Evolutionary conservation across 2,329 filamentous ascomycete species (phyloP), one percentile per base, ranked within the genome.

Genomic region (Phaeosphaeriaceae sp.): DNA sequence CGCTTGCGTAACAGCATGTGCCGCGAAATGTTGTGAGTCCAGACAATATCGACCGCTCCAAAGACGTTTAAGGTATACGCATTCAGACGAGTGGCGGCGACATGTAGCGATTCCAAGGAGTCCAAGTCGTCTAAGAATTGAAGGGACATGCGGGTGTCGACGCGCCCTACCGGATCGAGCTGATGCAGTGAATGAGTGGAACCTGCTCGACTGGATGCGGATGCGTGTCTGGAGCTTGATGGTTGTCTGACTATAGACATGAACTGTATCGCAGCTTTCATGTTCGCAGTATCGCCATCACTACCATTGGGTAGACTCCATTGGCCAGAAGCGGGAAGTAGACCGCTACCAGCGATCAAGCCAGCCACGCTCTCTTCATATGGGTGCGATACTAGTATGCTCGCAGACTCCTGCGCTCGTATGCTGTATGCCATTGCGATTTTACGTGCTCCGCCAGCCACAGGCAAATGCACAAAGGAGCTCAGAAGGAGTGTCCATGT

Each of bases 1-100:
- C 42, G 40, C 22, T 62, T 61, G 25, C 54, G 62, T 6, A 69
- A 49, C 0, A 64, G 41, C 54, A 69, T 61, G 24, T 71, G 65
- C 5, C 63, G 53, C 11, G 68, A 71, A 2, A 69, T 33, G 31
- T 70, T 65, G 22, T 57, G 42, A 1, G 66, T 69, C 62, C 60
- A 71, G 9, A 22, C n/a, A 13, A 71, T 57, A 0, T 65, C 51
- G 5, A 69, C 63, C 6, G 62, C 65, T 6, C 63, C 58, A 6
- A 67, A 51, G 1, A 60, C 51, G 19, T 57, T 61, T 7, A 71
- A 48, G 0, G 59, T 66, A 19, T 61, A 69, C 0, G 62, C 59
- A n/a, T 71, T 69, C 7, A 71, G 59, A 3, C 55, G 53, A 6
- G 49, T 61, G 1, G 60, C 58, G 13, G 56, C 60, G 17, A 68